Base-by-base conservation (phyloP, 331 rosid genomes). In the Erythrophleum ivorense region DNA sequence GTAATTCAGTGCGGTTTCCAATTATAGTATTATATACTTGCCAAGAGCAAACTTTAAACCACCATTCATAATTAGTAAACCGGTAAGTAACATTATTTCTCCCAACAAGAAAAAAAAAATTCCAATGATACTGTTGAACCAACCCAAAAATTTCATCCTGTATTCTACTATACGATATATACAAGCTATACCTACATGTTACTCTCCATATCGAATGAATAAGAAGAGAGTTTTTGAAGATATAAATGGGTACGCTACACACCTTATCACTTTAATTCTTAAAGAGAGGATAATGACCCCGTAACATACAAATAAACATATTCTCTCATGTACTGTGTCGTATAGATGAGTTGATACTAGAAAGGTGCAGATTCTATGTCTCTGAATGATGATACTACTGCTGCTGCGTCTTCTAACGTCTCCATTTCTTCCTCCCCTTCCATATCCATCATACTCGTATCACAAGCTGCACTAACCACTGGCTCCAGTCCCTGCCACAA, bases 311-410 rank as follows among this genome's bases (percentile, higher is more conserved):
- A n/a, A n/a, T 9, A 38, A 15, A 4, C 68, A 3, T 38, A 14
- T 64, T 34, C 46, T 66, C 18, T 3, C 18, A 33, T 66, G 16
- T 8, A 66, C 72, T 14, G 2, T 12, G 55, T 54, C 6, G 29
- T 54, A n/a, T 3, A 54, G 8, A n/a, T 6, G 19, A 63, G 10
- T 12, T 3, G 10, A 4, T 0, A 10, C 57, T 73, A 81, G 38
- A 81, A 81, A 14, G 84, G 84, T 15, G 84, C 84, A 9, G 84
- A 49, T 18, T 67, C 80, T 40, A 64, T 45, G 38, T 64, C 80
- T 63, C 69, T 73, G 21, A 48, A 76, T 8, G 38, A 45, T 45
- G 52, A 40, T 29, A 0, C 46, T 12, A 0, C 9, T 49, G 1
- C n/a, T 21, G 24, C 48, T 19, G 36, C 15, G 9, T 49, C 48